These are phyloP conservation scores for Cladosporium sp. DNA, from an alignment of 2,329 filamentous ascomycete genomes.

Conservation along the genomic window DNA sequence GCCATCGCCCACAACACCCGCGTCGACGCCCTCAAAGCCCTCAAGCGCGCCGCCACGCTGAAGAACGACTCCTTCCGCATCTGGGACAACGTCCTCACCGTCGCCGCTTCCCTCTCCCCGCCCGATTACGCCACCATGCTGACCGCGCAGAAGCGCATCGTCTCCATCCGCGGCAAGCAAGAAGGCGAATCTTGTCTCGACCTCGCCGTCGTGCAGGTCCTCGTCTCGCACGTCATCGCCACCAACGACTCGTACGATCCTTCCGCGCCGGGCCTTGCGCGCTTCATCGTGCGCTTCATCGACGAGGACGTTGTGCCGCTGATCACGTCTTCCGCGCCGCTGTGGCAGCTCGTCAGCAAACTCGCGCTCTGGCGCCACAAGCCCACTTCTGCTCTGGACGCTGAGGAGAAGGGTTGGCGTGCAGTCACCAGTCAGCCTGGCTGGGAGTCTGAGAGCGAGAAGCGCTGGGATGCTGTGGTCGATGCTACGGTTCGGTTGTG, in stretches of 20 bases:
- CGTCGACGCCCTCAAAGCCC: slow-evolving; percentile 75
- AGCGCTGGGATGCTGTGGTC: slow-evolving; percentile 71
- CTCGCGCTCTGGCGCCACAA: slow-evolving; percentile 73
- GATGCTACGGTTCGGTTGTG: slow-evolving; percentile 78
- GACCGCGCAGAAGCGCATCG: slow-evolving; percentile 70
- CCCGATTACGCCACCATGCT: slow-evolving; percentile 75
- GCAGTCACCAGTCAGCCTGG: slow-evolving; percentile 60
- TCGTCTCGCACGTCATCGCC: slow-evolving; percentile 70
- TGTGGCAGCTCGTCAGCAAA: slow-evolving; percentile 74
- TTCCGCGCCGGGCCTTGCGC: slow-evolving; percentile 51
- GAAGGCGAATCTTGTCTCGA: slow-evolving; percentile 79
- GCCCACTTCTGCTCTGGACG: slow-evolving; percentile 71
- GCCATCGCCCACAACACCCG: slow-evolving; percentile 62
- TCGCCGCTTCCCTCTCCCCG: slow-evolving; percentile 75
- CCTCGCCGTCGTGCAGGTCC: slow-evolving; percentile 65
- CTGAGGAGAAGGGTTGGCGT: slow-evolving; percentile 88
- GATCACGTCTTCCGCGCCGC: slow-evolving; percentile 73
- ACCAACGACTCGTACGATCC: slow-evolving; percentile 46
- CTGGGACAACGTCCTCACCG: slow-evolving; percentile 93
- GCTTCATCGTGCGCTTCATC: slow-evolving; percentile 68
- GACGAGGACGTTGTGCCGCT: slow-evolving; percentile 76
- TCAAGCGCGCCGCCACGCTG: slow-evolving; percentile 81
- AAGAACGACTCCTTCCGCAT: slow-evolving; percentile 88
- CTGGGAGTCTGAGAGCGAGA: slow-evolving; percentile 58
- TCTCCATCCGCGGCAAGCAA: slow-evolving; percentile 67